Base-by-base conservation (phyloP, 23 red algal species). In the Gracilaria caudata region DNA sequence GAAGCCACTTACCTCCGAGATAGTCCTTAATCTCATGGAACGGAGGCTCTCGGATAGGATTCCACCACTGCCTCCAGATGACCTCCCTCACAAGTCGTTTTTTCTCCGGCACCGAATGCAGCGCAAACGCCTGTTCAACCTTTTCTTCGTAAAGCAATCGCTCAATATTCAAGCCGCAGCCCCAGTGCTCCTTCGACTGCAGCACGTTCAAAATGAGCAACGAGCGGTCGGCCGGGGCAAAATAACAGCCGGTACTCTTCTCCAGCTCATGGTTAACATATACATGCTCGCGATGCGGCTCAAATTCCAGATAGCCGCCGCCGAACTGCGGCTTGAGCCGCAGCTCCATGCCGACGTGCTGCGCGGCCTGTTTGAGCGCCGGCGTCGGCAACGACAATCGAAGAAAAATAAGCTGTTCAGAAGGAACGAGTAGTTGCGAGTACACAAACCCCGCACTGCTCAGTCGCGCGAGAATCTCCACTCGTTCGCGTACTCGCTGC, bases 141-240 rank as follows among this genome's bases (percentile, higher is more conserved):
- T 33, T 75, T 29, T 70, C 19, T 13, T 88, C 79, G 32, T 56
- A 82, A 34, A 89, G 56, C 1, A 88, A 73, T 14, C 35, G 14
- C 68, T 94, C 83, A 80, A 94, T 82, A 37, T 94, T 89, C 30
- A 94, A 64, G 29, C 57, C 92, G 58, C 92, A 94, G 24, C 92
- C 92, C 82, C 84, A 88, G 41, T 81, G 40, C 36, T 86, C 92
- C 76, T 94, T 89, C 14, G 75, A 82, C 66, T 86, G 81, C 56
- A 94, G 49, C 25, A 80, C 85, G 24, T 37, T 45, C 47, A 88
- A 39, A 24, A 89, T 82, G 23, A 94, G 79, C 37, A 82, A 64
- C 12, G 65, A 56, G 59, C 92, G 81, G 28, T 94, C 83, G n/a
- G 92, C 75, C 10, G 92, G 92, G 5, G 59, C 46, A 83, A 94